Evolutionary conservation across 306 rosid species (phyloP).

Genomic region (Casuarina glauca): DNA sequence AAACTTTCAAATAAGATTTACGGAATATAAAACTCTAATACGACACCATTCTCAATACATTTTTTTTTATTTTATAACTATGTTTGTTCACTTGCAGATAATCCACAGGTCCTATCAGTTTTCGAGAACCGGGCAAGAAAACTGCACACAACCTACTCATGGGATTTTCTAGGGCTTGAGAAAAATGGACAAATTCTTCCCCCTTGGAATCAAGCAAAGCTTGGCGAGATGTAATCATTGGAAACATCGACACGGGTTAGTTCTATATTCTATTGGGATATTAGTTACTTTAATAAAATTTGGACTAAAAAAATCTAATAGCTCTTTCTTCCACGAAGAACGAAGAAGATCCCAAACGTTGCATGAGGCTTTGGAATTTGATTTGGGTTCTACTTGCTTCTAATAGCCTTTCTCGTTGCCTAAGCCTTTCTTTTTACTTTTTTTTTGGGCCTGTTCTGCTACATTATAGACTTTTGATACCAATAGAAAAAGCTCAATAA

Average conservation of each 20-base stretch:
- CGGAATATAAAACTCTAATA: too few relatives aligned
- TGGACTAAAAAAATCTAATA: neutral
- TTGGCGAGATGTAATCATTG: slow-evolving; percentile 67
- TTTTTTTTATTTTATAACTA: neutral
- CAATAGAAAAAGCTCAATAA: too few relatives aligned
- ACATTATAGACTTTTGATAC: too few relatives aligned
- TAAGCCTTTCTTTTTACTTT: neutral
- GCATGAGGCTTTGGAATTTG: neutral
- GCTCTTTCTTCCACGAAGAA: neutral
- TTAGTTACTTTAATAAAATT: too few relatives aligned
- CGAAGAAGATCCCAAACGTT: neutral
- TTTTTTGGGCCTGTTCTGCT: too few relatives aligned
- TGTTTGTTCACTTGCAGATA: slow-evolving; percentile 29
- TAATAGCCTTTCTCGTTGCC: neutral
- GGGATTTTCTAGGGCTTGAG: slow-evolving; percentile 64
- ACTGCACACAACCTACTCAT: slow-evolving; percentile 66
- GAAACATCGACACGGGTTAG: slow-evolving; percentile 66
- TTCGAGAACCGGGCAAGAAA: slow-evolving; percentile 40
- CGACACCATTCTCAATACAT: too few relatives aligned
- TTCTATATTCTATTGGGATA: neutral
- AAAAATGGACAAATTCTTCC: slow-evolving; percentile 19
- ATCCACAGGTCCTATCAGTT: slow-evolving; percentile 58
- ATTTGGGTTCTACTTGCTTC: neutral
- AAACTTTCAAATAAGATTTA: too few relatives aligned
- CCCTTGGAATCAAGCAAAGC: slow-evolving; percentile 42